Evolutionary conservation across 306 rosid species (phyloP).

Genomic region (Dalbergia oliveri): DNA sequence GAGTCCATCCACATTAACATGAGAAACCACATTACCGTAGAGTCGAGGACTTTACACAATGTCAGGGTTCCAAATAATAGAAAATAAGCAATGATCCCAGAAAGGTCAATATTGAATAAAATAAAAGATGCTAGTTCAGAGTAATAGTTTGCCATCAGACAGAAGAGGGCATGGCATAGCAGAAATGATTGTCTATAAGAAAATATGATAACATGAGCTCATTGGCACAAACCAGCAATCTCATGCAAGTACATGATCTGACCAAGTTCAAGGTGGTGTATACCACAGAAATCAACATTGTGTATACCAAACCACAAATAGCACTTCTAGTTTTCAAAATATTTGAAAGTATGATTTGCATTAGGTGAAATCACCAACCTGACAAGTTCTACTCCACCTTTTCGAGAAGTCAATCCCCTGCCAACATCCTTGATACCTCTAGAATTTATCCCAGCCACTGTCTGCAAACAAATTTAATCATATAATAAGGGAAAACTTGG

Average conservation of each 20-base stretch:
- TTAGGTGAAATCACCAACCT: slow-evolving; percentile 65
- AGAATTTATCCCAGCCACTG: slow-evolving; percentile 55
- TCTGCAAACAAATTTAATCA: slow-evolving; percentile 59
- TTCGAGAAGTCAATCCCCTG: slow-evolving; percentile 61
- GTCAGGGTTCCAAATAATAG: slow-evolving; percentile 35
- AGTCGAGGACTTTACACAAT: slow-evolving; percentile 24
- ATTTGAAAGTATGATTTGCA: slow-evolving; percentile 26
- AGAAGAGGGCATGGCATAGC: not conserved
- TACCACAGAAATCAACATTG: slow-evolving; percentile 30
- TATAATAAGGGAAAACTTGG: slow-evolving; percentile 14
- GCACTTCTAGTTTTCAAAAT: slow-evolving; percentile 20
- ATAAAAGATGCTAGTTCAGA: slow-evolving; percentile 21
- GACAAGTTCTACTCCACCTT: slow-evolving; percentile 67
- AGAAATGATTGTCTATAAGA: slow-evolving; percentile 18
- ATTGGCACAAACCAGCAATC: slow-evolving; percentile 14
- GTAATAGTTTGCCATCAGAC: slow-evolving; percentile 24
- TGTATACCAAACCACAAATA: slow-evolving; percentile 31
- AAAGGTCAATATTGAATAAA: slow-evolving; percentile 30
- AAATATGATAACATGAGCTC: slow-evolving; percentile 25
- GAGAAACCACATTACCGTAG: slow-evolving; percentile 13
- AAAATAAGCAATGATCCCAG: slow-evolving; percentile 9
- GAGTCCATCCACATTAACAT: slow-evolving; percentile 7
- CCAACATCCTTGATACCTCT: slow-evolving; percentile 60
- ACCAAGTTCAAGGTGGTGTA: slow-evolving; percentile 18
- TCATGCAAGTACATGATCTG: slow-evolving; percentile 25